Conservation (phyloP, 192 early-diverging fungal genomes). For the Jimgerdemannia lactiflua region DNA sequence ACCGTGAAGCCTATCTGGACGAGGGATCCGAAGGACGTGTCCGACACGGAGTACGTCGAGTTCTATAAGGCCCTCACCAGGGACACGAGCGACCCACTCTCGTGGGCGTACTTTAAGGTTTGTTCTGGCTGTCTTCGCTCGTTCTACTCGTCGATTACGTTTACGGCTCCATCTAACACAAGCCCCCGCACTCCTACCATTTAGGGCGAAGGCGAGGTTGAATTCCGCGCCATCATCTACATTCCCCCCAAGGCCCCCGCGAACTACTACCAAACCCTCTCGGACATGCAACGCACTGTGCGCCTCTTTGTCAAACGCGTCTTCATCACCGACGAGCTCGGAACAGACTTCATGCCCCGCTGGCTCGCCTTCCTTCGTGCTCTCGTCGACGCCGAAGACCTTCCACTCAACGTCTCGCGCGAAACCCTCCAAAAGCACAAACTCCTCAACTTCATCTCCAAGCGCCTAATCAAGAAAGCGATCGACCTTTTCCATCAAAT, state of each 20-base stretch:
- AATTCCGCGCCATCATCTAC: slow-evolving; percentile 88
- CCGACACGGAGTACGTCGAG: slow-evolving; percentile 79
- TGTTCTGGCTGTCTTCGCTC: not conserved
- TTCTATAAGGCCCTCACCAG: slow-evolving; percentile 86
- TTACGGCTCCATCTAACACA: not conserved
- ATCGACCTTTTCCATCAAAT: slow-evolving; percentile 82
- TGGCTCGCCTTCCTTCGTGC: slow-evolving; percentile 94
- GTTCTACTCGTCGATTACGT: not conserved
- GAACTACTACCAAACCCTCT: slow-evolving; percentile 50
- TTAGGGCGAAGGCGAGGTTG: slow-evolving; percentile 84
- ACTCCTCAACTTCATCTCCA: slow-evolving; percentile 77
- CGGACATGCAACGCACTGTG: slow-evolving; percentile 57
- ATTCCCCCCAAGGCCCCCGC: slow-evolving; percentile 65
- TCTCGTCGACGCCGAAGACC: slow-evolving; percentile 93
- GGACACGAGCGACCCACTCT: slow-evolving; percentile 67
- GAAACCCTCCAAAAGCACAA: slow-evolving; percentile 94
- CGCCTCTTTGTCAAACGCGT: slow-evolving; percentile 96
- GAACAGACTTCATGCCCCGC: slow-evolving; percentile 77
- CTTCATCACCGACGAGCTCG: slow-evolving; percentile 93
- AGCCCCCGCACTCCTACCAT: not conserved
- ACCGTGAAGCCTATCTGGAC: slow-evolving; percentile 95
- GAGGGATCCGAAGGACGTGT: slow-evolving; percentile 73
- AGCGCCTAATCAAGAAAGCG: slow-evolving; percentile 85
- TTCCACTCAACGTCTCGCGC: slow-evolving; percentile 97
- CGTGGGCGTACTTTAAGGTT: slow-evolving; percentile 80